A percentile compares a stretch with the other conserved stretches of the same genome.
Evolutionary conservation across 192 early-diverging fungal genomes (phyloP).

Genomic region (Cetraspora pellucida): DNA sequence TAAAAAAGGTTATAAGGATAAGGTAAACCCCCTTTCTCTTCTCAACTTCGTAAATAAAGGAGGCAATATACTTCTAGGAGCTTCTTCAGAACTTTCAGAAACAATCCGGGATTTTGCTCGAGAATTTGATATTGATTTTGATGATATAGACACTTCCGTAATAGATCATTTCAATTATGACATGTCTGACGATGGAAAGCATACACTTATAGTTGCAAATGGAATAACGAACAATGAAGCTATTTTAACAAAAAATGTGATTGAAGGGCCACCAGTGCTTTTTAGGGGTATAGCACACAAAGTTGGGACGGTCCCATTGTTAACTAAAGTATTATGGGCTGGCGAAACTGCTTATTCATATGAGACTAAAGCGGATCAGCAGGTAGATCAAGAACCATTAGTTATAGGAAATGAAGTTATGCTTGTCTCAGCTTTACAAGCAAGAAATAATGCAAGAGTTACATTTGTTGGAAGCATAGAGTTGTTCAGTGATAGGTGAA

Average conservation of each 20-base stretch:
- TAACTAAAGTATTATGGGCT: slow-evolving; percentile 56
- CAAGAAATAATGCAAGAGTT: slow-evolving; percentile 85
- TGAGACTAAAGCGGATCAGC: slow-evolving; percentile 48
- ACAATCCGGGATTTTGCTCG: slow-evolving; percentile 77
- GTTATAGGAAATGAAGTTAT: slow-evolving; percentile 65
- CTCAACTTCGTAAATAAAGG: slow-evolving; percentile 88
- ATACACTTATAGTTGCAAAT: slow-evolving; percentile 54
- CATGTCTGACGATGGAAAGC: slow-evolving; percentile 46
- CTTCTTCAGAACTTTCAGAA: slow-evolving; percentile 64
- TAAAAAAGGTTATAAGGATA: slow-evolving; percentile 52
- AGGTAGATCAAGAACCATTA: slow-evolving; percentile 39
- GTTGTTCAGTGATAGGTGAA: slow-evolving; percentile 78
- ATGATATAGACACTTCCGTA: slow-evolving; percentile 67
- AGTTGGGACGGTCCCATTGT: slow-evolving; percentile 65
- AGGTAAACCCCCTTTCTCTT: slow-evolving; percentile 57
- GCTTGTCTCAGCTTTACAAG: slow-evolving; percentile 85
- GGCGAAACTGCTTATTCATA: slow-evolving; percentile 70
- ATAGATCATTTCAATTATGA: slow-evolving; percentile 72
- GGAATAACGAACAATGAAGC: slow-evolving; percentile 45
- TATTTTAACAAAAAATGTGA: slow-evolving; percentile 46
- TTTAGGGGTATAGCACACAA: slow-evolving; percentile 82
- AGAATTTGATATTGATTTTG: slow-evolving; percentile 89
- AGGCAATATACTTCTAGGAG: slow-evolving; percentile 86
- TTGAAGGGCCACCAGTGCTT: slow-evolving; percentile 54
- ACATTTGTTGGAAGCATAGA: slow-evolving; percentile 80